Conservation (phyloP, 1,284 basidiomycete genomes). For the Ceratorhiza oryzae-sativae region DNA sequence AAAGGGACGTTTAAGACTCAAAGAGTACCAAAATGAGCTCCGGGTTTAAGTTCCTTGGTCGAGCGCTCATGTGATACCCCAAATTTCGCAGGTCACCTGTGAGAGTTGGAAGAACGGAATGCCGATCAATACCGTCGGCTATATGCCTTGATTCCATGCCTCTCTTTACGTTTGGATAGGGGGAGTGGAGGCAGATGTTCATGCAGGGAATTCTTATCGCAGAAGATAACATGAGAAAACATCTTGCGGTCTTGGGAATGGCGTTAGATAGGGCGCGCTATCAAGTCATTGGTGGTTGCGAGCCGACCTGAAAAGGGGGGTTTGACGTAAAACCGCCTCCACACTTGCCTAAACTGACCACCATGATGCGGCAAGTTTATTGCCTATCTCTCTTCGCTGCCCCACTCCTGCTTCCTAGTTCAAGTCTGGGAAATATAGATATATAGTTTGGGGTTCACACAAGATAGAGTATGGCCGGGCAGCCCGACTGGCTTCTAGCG, state of each 20-base stretch:
- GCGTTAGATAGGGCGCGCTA: not conserved
- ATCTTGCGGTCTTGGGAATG: not conserved
- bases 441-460: not conserved
- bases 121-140: not conserved
- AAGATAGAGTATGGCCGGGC: not conserved
- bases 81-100: not conserved
- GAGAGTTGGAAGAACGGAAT: not conserved
- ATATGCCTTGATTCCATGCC: not conserved
- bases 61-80: not conserved
- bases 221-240: not conserved
- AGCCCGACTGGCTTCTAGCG: not conserved
- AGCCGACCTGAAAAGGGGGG: not conserved
- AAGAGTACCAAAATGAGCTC: not conserved
- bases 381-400: not conserved
- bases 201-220: not conserved
- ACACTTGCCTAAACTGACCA: not conserved
- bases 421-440: not conserved
- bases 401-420: not conserved
- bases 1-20: not conserved
- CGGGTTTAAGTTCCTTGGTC: not conserved
- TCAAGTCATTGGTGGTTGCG: not conserved
- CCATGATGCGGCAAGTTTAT: not conserved
- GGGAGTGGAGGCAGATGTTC: not conserved
- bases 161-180: not conserved
- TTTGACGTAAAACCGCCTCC: slow-evolving; percentile 4